Evolutionary conservation across 2,329 filamentous ascomycete genomes (phyloP).

Genomic region (Cercospora sesami): DNA sequence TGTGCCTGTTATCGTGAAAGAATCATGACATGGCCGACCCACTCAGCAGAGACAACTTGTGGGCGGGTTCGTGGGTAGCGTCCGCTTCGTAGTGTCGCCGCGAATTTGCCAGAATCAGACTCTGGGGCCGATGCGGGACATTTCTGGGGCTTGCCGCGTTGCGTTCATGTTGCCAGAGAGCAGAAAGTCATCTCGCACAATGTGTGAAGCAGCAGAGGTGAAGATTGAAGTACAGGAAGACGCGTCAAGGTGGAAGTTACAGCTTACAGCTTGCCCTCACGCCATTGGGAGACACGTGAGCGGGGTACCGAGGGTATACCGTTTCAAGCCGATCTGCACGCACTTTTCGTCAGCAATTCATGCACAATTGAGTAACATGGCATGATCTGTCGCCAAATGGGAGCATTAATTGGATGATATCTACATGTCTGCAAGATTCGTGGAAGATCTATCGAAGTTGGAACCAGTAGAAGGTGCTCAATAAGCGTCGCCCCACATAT

Average conservation of each 20-base stretch:
- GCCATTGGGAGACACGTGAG: constrained; percentile 9
- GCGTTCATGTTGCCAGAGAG: not conserved
- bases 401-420: not conserved
- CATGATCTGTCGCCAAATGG: not conserved
- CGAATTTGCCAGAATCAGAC: not conserved
- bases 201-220: not conserved
- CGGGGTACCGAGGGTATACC: constrained; percentile 13
- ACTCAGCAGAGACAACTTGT: constrained; percentile 4
- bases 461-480: not conserved
- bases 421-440: not conserved
- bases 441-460: no score
- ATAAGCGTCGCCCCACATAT: constrained; percentile 56
- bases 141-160: constrained; percentile 1
- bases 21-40: constrained; percentile 3
- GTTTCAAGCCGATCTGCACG: constrained; percentile 8
- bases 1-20: not conserved
- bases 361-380: not conserved
- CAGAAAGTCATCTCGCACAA: not conserved
- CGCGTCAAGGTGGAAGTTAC: not conserved
- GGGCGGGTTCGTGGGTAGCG: constrained; percentile 5
- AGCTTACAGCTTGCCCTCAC: not conserved
- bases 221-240: not conserved
- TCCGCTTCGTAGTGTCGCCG: constrained; percentile 2
- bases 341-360: not conserved
- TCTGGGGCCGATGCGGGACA: constrained; percentile 1